Base-by-base conservation (phyloP, 2,329 filamentous ascomycete genomes). In the Fusarium paranaense region DNA sequence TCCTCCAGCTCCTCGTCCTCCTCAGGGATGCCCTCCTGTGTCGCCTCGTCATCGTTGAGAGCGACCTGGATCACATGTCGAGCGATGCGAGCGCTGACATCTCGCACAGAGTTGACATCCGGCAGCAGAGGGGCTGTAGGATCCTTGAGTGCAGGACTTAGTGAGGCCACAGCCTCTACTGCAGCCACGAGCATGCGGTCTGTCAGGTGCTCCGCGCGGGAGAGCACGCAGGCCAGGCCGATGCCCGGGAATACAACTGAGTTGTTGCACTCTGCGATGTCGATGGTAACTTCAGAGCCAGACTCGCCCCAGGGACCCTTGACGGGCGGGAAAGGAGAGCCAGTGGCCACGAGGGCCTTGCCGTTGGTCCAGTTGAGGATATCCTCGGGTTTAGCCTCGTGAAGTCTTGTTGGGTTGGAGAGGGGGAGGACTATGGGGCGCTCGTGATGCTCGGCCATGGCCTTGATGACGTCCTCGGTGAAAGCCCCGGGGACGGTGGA, bases 201-300 rank as follows among this genome's bases (percentile, higher is more conserved):
- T 0, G 92, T 93, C 32, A 97, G 83, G 1, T 91, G 86, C 14
- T 85, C 87, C 4, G 92, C 87, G 16, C 94, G 90, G 30, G 88
- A 91, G 1, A 97, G 88, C 0, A 98, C 89, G 9, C 90, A 90
- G 13, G 94, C 95, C 1, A 97, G 90, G 0, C 94, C 95, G 67
- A 97, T 96, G 0, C 94, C 94, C 0, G 95, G 95, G 81, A 97
- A 97, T 18, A 93, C 93, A 37, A 94, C 93, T 1, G 91, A 93
- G 83, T 97, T 97, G 84, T 97, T 97, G 84, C 95, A 97, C 82
- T 97, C 95, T 27, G 94, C 94, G 78, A 88, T 80, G 32, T 87
- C 82, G 67, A 88, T 84, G 70, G 82, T 81, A 2, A 87, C 68
- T 9, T 88, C 86, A 0, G 78, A 62, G 0, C 86, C 88, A 11